Evolutionary conservation across 805 yeast species (phyloP), one percentile per base, ranked within the genome.

Genomic region (Ogataea siamensis): DNA sequence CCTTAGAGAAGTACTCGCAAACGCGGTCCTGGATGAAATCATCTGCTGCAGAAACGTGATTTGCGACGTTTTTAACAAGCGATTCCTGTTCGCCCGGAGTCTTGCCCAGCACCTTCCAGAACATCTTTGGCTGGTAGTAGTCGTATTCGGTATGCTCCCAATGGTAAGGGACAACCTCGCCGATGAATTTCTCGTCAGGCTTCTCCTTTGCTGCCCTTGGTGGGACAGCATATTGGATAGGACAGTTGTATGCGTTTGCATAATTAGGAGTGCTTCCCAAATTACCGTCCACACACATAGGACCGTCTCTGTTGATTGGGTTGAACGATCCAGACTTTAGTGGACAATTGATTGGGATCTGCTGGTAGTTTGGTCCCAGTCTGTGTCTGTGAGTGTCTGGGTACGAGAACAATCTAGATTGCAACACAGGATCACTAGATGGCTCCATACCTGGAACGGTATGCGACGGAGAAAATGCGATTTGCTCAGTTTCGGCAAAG

Each of bases 311-410:
- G 52, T 80, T 74, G 53, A 78, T 80, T 19, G 95, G 95, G 51
- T 75, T 73, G 59, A 73, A 76, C 7, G 71, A 68, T 13, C 61
- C 61, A 3, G 73, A 63, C 17, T 75, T 78, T 45, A 73, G 67
- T 41, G 96, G 95, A 63, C 94, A 83, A 62, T 87, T 87, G 52
- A 85, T 88, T n/a, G 96, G 96, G 41, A 87, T 81, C 64, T 84
- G 91, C 32, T 75, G 73, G 64, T 82, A 87, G 67, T 87, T 84
- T 26, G 78, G 71, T 36, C 86, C 86, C 57, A 85, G 66, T 66
- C 94, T 75, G 68, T 85, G 83, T 62, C 94, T 80, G 58, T 83
- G 91, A 19, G 94, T 85, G 63, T 85, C 94, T 37, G 89, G 80
- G 66, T 85, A 85, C 1, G 91, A 81, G 62, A 82, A 85, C 54